Percentiles rank a stretch among this genome's conserved stretches.
These are phyloP conservation scores for Aspergillus phoenicis DNA, from an alignment of 2,329 filamentous ascomycete genomes.

Conservation along the genomic window DNA sequence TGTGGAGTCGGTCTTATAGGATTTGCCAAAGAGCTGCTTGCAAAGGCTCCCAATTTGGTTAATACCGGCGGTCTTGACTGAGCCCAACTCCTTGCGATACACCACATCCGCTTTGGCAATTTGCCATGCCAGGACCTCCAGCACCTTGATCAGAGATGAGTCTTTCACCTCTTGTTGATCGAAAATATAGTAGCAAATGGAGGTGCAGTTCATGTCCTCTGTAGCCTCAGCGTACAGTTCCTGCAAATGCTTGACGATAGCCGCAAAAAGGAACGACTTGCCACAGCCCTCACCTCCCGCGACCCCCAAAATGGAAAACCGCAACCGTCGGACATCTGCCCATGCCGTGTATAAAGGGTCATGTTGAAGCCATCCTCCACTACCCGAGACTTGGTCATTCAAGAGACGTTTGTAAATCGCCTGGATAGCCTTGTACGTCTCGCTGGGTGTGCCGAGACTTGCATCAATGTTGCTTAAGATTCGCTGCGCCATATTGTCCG, in stretches of 20 bases:
- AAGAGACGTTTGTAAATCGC: constrained; percentile 2
- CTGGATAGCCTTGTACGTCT: constrained; percentile 10
- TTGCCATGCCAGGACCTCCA: constrained; percentile 19
- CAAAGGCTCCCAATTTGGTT: constrained; percentile 16
- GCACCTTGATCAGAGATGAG: constrained; percentile 9
- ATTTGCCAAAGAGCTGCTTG: background rate
- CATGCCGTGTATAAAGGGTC: constrained; percentile 6
- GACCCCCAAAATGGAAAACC: constrained; percentile 13
- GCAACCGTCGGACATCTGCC: background rate
- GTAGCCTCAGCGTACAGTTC: constrained; percentile 4
- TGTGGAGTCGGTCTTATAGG: constrained; percentile 25
- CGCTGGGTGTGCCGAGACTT: constrained; percentile 18
- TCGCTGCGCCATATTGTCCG: constrained; percentile 10
- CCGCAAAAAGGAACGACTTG: constrained; percentile 20
- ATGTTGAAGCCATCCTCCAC: constrained; percentile 13
- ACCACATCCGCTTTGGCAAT: constrained; percentile 15
- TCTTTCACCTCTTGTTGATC: background rate
- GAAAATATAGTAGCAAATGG: constrained; percentile 13
- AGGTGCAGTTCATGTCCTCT: constrained; percentile 14
- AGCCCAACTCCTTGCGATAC: constrained; percentile 18
- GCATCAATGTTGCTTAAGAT: constrained; percentile 15
- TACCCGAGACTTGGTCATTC: constrained; percentile 14
- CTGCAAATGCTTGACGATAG: constrained; percentile 10
- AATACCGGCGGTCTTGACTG: constrained; percentile 8
- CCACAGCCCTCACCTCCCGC: constrained; percentile 19